Percentiles rank a stretch among this genome's conserved stretches.
Conservation (phyloP, 2,329 filamentous ascomycete species). For the Huntiella omanensis region DNA sequence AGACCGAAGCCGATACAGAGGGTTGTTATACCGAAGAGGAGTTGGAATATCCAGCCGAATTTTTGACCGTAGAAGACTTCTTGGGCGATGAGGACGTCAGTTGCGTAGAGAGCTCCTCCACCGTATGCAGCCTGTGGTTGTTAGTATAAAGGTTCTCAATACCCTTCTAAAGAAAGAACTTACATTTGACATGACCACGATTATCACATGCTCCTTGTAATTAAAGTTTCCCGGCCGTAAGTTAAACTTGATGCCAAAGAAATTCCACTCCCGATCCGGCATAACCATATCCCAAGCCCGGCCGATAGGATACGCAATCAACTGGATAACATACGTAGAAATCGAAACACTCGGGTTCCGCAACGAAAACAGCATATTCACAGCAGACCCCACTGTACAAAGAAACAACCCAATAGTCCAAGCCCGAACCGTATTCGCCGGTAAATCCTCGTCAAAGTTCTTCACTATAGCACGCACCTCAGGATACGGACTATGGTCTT, state of each 20-base stretch:
- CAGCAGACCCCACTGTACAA: constrained; percentile 40
- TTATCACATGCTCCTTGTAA: constrained; percentile 42
- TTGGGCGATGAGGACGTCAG: constrained; percentile 25
- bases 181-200: constrained; percentile 46
- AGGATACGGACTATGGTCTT: constrained; percentile 49
- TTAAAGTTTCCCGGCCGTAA: constrained; percentile 39
- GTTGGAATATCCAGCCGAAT: constrained; percentile 38
- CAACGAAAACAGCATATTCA: constrained; percentile 42
- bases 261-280: constrained; percentile 30
- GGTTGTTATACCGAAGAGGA: constrained; percentile 40
- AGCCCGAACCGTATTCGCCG: constrained; percentile 44
- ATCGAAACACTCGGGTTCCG: constrained; percentile 40
- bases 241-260: constrained; percentile 35
- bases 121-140: constrained; percentile 33
- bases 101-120: constrained; percentile 37
- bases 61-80: constrained; percentile 31
- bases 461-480: constrained; percentile 47
- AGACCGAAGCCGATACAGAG: constrained; percentile 46
- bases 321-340: constrained; percentile 42
- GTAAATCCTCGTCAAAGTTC: constrained; percentile 45
- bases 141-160: not conserved
- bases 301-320: constrained; percentile 41
- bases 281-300: constrained; percentile 35
- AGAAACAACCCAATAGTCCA: constrained; percentile 43
- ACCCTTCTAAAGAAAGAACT: constrained; percentile 15